Conservation (phyloP, 495 filamentous ascomycete species). For the Rostrohypoxylon terebratum region DNA sequence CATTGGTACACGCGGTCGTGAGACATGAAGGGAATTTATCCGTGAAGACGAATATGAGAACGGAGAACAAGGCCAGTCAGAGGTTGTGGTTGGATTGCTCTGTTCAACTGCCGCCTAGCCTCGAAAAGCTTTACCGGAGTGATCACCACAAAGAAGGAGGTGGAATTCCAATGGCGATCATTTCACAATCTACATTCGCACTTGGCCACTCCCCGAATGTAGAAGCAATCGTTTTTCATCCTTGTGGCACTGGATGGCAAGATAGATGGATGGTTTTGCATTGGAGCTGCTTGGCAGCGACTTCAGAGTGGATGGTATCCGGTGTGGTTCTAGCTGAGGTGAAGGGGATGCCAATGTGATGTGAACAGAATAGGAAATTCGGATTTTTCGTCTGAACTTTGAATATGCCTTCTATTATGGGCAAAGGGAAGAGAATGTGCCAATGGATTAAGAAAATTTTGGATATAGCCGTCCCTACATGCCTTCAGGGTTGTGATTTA, state of each 20-base stretch:
- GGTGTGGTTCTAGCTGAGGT: conserved; percentile 23
- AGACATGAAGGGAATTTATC: neutral
- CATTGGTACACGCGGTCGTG: neutral
- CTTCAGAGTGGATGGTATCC: conserved; percentile 28
- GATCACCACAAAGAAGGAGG: neutral
- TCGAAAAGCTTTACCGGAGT: neutral
- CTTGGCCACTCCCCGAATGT: conserved; percentile 17
- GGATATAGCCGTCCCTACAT: too few relatives aligned
- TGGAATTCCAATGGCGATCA: conserved; percentile 28
- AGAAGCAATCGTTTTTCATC: conserved; percentile 39
- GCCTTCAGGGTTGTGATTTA: too few relatives aligned
- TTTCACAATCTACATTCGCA: conserved; percentile 7
- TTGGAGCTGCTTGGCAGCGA: conserved; percentile 18
- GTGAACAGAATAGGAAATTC: neutral
- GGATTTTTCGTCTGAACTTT: neutral
- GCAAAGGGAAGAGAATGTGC: neutral
- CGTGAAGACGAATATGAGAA: neutral
- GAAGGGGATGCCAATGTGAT: conserved; percentile 30
- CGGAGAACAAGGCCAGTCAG: neutral
- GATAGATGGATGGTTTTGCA: conserved; percentile 42
- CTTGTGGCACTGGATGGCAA: conserved; percentile 27
- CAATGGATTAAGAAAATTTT: too few relatives aligned
- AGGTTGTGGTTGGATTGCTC: neutral
- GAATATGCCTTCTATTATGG: neutral
- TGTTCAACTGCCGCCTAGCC: neutral